Conservation (phyloP, 768 basidiomycete genomes). For the Lepiota brunneoincarnata region DNA sequence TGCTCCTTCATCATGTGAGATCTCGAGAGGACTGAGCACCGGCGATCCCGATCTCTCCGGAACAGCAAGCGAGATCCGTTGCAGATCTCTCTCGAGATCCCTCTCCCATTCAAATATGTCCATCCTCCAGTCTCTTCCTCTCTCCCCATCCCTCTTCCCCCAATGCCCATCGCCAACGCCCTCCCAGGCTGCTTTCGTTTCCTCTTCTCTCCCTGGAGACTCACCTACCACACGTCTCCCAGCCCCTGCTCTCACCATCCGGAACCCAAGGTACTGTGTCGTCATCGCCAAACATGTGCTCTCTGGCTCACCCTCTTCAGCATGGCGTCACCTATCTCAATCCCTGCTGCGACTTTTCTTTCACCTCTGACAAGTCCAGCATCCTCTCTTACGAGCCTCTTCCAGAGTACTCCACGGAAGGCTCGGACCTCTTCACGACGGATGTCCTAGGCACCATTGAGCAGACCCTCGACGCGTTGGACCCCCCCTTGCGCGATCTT, state of each 20-base stretch:
- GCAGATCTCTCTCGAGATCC: constrained; percentile 7
- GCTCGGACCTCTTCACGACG: constrained; percentile 18
- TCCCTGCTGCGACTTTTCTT: constrained; percentile 44
- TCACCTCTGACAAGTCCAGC: constrained; percentile 24
- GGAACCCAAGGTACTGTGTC: constrained; percentile 4
- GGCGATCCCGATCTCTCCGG: constrained; percentile 19
- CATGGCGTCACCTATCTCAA: constrained; percentile 29
- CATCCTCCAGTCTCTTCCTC: constrained; percentile 3
- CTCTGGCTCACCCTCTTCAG: not conserved
- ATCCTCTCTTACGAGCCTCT: constrained; percentile 28
- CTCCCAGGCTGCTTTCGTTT: constrained; percentile 35
- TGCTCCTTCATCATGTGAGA: not conserved
- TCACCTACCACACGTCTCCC: constrained; percentile 1
- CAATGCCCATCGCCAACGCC: constrained; percentile 21
- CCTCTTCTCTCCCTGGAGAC: constrained; percentile 23
- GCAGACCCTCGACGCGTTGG: constrained; percentile 46
- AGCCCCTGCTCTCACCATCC: not conserved
- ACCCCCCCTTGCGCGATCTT: constrained; percentile 52
- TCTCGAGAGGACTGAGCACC: not conserved
- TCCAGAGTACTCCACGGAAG: constrained; percentile 37
- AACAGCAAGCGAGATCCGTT: constrained; percentile 8
- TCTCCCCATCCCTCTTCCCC: constrained; percentile 8
- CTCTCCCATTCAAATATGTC: constrained; percentile 21
- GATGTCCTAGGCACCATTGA: constrained; percentile 56
- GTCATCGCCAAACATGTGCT: not conserved